Evolutionary conservation across 192 early-diverging fungal species (phyloP).

Genomic region (Coemansia javaensis): DNA sequence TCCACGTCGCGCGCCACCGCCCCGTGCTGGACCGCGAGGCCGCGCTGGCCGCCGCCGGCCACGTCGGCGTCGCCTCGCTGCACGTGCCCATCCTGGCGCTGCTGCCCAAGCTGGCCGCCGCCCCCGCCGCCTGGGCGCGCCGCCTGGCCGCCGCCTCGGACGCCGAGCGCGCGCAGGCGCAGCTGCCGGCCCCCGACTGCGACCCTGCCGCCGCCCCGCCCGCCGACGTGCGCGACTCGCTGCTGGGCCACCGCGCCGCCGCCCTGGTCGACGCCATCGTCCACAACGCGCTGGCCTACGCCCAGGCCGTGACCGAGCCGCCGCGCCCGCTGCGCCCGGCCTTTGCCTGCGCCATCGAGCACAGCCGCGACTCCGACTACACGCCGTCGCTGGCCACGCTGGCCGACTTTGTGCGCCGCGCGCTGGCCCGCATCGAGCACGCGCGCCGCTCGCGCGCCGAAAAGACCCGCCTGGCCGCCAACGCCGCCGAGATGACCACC

Average conservation of each 20-base stretch:
- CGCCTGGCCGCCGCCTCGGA: slow-evolving; percentile 34
- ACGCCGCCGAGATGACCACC: slow-evolving; percentile 35
- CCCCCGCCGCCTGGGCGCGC: slow-evolving; percentile 19
- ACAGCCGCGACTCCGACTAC: slow-evolving; percentile 47
- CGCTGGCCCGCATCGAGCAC: slow-evolving; percentile 30
- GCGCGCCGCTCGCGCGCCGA: slow-evolving; percentile 25
- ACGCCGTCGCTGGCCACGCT: slow-evolving; percentile 47
- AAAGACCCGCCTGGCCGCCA: slow-evolving; percentile 29
- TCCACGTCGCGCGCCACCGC: slow-evolving; percentile 45
- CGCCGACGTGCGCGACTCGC: slow-evolving; percentile 18
- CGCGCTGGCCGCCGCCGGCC: slow-evolving; percentile 30
- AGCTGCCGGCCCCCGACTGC: slow-evolving; percentile 14
- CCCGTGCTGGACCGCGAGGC: slow-evolving; percentile 46
- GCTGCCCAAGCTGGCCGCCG: slow-evolving; percentile 38
- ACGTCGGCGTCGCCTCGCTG: slow-evolving; percentile 41
- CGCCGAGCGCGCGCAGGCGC: slow-evolving; percentile 44
- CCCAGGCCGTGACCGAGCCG: slow-evolving; percentile 43
- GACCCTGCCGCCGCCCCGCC: slow-evolving; percentile 5
- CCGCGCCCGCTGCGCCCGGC: slow-evolving; percentile 31
- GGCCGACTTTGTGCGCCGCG: slow-evolving; percentile 28
- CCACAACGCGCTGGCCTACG: slow-evolving; percentile 39
- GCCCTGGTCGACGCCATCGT: slow-evolving; percentile 40
- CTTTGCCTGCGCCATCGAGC: slow-evolving; percentile 47
- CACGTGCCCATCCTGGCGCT: slow-evolving; percentile 41
- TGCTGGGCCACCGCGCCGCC: slow-evolving; percentile 43